Evolutionary conservation across 495 filamentous ascomycete species (phyloP).

Genomic region (Xylaria bambusicola): DNA sequence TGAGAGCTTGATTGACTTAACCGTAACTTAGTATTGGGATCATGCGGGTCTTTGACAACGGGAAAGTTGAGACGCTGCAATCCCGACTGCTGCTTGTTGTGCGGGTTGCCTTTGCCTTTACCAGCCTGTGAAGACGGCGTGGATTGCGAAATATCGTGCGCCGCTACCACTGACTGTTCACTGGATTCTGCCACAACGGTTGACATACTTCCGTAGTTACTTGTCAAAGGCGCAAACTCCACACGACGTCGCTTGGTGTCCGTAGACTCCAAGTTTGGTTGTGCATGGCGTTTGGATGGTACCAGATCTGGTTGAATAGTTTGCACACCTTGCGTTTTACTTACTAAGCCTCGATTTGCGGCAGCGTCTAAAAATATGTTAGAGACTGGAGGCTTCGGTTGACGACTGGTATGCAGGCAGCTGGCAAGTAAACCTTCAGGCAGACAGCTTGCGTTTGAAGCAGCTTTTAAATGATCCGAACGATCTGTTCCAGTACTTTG

Average conservation of each 20-base stretch:
- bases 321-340: conserved; percentile 23
- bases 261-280: conserved; percentile 11
- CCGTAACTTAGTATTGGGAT: conserved; percentile 62
- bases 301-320: conserved; percentile 2
- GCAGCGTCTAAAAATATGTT: conserved; percentile 25
- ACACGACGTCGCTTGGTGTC: conserved; percentile 30
- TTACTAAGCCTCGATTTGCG: conserved; percentile 40
- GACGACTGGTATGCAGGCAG: conserved; percentile 24
- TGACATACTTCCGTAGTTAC: not conserved
- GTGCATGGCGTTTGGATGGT: conserved; percentile 20
- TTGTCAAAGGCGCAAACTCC: conserved; percentile 14
- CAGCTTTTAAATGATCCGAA: not conserved
- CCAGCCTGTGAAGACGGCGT: conserved; percentile 23
- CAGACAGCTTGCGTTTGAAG: conserved; percentile 9
- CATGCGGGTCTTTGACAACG: conserved; percentile 77
- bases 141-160: not conserved
- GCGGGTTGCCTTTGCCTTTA: conserved; percentile 24
- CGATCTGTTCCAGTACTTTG: not conserved
- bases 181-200: not conserved
- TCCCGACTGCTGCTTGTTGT: conserved; percentile 23
- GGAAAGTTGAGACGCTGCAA: conserved; percentile 62
- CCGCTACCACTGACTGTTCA: not conserved
- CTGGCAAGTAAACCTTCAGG: conserved; percentile 27
- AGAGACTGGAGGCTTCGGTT: conserved; percentile 22
- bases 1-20: conserved; percentile 67